Percentiles rank a stretch among this genome's conserved stretches.
phyloP scores from a whole-genome alignment of 352 stramenopile species.

The Globisporangium splendens region DNA sequence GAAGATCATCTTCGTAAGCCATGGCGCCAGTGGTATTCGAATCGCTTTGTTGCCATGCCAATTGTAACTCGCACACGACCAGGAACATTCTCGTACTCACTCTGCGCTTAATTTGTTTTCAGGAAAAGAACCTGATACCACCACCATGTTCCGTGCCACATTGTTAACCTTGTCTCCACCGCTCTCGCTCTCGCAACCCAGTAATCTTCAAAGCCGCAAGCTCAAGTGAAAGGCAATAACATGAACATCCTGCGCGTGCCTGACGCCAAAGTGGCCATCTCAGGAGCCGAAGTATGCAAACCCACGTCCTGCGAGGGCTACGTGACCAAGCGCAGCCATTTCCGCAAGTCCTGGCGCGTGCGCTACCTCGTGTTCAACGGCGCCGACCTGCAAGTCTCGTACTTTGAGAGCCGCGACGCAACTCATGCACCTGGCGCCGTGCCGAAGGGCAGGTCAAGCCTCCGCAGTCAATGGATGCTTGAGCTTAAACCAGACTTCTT shows the following conservation, averaged over 20 bases:
- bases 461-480: not conserved
- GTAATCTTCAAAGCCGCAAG: not conserved
- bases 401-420: slow-evolving; percentile 72
- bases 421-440: slow-evolving; percentile 25
- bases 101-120: too few relatives aligned
- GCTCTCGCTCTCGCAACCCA: not conserved
- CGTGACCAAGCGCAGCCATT: slow-evolving; percentile 82
- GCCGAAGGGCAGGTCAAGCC: slow-evolving; percentile 52
- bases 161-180: too few relatives aligned
- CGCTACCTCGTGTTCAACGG: slow-evolving; percentile 77
- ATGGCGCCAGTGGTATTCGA: too few relatives aligned
- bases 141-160: too few relatives aligned
- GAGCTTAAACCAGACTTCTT: not conserved
- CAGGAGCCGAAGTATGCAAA: slow-evolving; percentile 31
- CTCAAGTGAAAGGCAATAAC: slow-evolving; percentile 1
- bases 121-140: too few relatives aligned
- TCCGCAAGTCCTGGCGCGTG: slow-evolving; percentile 81
- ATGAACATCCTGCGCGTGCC: slow-evolving; percentile 70
- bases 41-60: too few relatives aligned
- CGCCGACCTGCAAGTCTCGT: slow-evolving; percentile 58
- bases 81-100: too few relatives aligned
- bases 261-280: slow-evolving; percentile 17
- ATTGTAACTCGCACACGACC: too few relatives aligned
- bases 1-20: too few relatives aligned
- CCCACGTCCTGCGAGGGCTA: slow-evolving; percentile 83